A percentile compares a stretch with the other conserved stretches of the same genome.
Evolutionary conservation across 2,329 filamentous ascomycete genomes (phyloP).

Genomic region (Lomentospora prolificans): DNA sequence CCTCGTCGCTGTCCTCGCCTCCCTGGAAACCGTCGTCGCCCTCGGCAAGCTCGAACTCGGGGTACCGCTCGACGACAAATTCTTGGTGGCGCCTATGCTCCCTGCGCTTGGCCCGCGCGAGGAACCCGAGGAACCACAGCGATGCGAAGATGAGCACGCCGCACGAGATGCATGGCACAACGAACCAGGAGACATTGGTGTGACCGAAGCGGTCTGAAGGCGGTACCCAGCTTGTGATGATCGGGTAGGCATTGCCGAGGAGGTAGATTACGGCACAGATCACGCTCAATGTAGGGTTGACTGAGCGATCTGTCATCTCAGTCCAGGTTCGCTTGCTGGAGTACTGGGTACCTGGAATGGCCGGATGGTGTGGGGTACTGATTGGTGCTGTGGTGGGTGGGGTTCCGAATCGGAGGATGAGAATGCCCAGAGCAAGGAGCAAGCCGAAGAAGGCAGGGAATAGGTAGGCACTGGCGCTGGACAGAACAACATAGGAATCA

Average conservation of each 20-base stretch:
- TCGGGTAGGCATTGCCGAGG: constrained; percentile 22
- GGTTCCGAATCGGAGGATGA: constrained; percentile 23
- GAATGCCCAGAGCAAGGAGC: constrained; percentile 24
- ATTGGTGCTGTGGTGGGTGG: constrained; percentile 18
- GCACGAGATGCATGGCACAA: constrained; percentile 22
- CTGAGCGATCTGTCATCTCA: constrained; percentile 21
- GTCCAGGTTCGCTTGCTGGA: constrained; percentile 17
- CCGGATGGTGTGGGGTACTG: constrained; percentile 1
- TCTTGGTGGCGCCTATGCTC: constrained; percentile 21
- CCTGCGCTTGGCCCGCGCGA: constrained; percentile 19
- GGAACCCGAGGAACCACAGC: constrained; percentile 26
- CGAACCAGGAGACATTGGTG: constrained; percentile 18
- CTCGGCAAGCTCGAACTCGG: constrained; percentile 22
- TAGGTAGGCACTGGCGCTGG: constrained; percentile 22
- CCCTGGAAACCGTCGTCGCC: constrained; percentile 13
- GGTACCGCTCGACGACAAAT: constrained; percentile 24
- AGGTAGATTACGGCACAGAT: constrained; percentile 20
- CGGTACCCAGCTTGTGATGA: constrained; percentile 23
- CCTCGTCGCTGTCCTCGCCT: constrained; percentile 13
- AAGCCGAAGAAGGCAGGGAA: constrained; percentile 25
- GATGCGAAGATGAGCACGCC: constrained; percentile 17
- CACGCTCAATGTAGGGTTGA: constrained; percentile 22
- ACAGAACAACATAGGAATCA: constrained; percentile 22
- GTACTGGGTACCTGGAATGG: constrained; percentile 7
- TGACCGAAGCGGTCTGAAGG: constrained; percentile 12